Base-by-base conservation (phyloP, 768 basidiomycete genomes). In the Hortiboletus campestris region DNA sequence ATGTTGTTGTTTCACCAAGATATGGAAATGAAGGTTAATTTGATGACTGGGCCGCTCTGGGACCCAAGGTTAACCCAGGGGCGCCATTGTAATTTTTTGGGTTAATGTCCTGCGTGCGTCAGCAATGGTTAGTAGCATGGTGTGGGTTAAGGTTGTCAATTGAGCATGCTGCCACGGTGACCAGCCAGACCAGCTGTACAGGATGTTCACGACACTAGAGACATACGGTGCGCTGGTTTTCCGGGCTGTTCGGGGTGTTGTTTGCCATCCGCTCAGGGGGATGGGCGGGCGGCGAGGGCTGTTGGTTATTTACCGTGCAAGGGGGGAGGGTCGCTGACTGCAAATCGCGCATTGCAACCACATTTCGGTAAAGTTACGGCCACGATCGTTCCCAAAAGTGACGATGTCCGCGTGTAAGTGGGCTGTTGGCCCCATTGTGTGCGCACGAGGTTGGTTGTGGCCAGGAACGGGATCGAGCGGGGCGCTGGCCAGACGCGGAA, bases 401-500 rank as follows among this genome's bases (percentile, higher is more conserved):
- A 48, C 17, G 6, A 17, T 12, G 34, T 16, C 46, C 48, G 60
- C 66, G 62, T 66, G 67, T 54, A 38, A 16, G 42, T 34, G 49
- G 61, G 56, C 56, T 46, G 58, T 53, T 49, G 25, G 19, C 25
- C 25, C 25, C 25, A 25, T 25, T 25, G 25, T 16, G 34, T 34
- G 34, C 38, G 12, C 38, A 40, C n/a, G 50, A 0, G 52, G 39
- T 34, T 22, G 35, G 40, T 19, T 38, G 38, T 36, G 55, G 22
- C 17, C 53, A 66, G 56, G 64, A 51, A 66, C 57, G 52, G 44
- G 32, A 31, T 44, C 39, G 56, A 50, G 60, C 63, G 57, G 61
- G 67, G 66, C 69, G 68, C 68, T 70, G 68, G 68, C 58, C 49
- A 49, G 56, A 60, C 66, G 69, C 69, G 69, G 70, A 71, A 67